Conservation (phyloP, 2,329 filamentous ascomycete genomes). For the Aspergillus sp. region DNA sequence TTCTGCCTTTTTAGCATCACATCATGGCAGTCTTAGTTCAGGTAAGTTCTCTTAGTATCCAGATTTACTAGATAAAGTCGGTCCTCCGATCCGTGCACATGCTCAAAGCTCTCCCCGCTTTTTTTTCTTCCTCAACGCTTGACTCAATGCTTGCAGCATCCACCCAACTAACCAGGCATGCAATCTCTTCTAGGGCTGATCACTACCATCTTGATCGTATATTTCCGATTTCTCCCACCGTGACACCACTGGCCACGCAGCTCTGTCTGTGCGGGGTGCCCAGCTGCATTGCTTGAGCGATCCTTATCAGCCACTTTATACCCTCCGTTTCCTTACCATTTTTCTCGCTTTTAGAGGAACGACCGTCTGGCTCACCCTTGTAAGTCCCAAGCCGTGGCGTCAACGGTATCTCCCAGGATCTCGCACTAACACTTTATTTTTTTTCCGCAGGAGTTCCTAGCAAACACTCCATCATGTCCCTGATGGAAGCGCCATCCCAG, state of each 20-base stretch:
- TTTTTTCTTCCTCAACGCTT: neutral
- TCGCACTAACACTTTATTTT: neutral
- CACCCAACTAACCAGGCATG: neutral
- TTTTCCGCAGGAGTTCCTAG: neutral
- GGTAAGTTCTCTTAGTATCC: neutral
- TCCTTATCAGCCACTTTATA: neutral
- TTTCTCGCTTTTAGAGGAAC: neutral
- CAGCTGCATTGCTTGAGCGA: neutral
- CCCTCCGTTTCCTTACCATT: neutral
- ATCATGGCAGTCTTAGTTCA: neutral
- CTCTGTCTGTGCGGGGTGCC: slow-evolving; percentile 1
- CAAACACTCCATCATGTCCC: slow-evolving; percentile 6
- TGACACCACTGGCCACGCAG: neutral
- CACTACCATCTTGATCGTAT: neutral
- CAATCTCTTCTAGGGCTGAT: slow-evolving; percentile 7
- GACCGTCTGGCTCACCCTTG: neutral
- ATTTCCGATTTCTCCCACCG: neutral
- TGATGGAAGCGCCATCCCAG: neutral
- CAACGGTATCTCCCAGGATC: neutral
- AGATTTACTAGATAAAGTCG: neutral
- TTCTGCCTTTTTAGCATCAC: neutral
- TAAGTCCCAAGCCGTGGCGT: neutral
- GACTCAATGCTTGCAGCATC: neutral
- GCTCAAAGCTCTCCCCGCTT: neutral
- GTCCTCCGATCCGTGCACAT: neutral